These are phyloP conservation scores for Sugiyamaella valdiviana DNA, from an alignment of 805 yeast species.

Conservation along the genomic window DNA sequence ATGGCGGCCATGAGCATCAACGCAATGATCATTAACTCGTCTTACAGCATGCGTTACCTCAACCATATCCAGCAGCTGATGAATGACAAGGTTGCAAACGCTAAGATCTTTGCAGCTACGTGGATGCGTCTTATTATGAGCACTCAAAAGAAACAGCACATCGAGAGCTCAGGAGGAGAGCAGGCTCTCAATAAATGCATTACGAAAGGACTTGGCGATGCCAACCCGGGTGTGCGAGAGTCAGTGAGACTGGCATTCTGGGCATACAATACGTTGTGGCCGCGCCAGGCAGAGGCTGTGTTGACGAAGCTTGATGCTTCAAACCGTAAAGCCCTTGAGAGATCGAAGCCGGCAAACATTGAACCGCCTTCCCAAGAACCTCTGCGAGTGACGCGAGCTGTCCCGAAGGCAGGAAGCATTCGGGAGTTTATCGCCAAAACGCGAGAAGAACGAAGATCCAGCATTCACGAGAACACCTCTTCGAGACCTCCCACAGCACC, in stretches of 20 bases:
- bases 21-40: constrained; percentile 49
- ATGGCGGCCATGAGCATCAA: constrained; percentile 37
- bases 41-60: constrained; percentile 47
- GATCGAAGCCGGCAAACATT: constrained; percentile 41
- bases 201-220: constrained; percentile 62
- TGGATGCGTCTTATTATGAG: constrained; percentile 60
- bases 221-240: constrained; percentile 75
- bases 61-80: constrained; percentile 46
- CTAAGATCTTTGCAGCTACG: constrained; percentile 60
- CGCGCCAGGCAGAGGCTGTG: constrained; percentile 42
- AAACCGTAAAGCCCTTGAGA: constrained; percentile 55
- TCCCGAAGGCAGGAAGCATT: constrained; percentile 9
- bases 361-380: background rate
- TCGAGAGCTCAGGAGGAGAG: constrained; percentile 31
- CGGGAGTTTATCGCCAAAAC: constrained; percentile 18
- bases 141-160: constrained; percentile 31
- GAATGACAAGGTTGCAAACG: constrained; percentile 63
- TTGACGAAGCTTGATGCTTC: constrained; percentile 38
- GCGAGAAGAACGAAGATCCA: constrained; percentile 6
- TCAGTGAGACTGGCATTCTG: constrained; percentile 68
- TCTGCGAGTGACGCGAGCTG: constrained; percentile 3
- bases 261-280: constrained; percentile 54
- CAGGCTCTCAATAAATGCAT: constrained; percentile 48
- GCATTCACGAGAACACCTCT: background rate
- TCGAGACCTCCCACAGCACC: background rate